Evolutionary conservation across 768 basidiomycete genomes (phyloP).

Genomic region (Mycena rosella): DNA sequence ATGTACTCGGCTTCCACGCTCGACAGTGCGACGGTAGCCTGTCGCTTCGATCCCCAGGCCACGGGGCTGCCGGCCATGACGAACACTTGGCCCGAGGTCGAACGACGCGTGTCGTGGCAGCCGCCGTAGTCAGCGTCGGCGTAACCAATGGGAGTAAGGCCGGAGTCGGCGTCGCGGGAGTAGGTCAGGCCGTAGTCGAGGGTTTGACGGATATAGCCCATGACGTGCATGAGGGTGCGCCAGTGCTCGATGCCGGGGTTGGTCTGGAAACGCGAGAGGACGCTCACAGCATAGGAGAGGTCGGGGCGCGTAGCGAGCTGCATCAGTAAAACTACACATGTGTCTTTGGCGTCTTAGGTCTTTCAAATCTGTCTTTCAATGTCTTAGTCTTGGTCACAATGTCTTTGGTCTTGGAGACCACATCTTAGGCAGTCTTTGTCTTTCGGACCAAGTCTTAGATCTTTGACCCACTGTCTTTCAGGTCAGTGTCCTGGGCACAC

Average conservation of each 20-base stretch:
- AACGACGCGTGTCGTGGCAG: constrained; percentile 37
- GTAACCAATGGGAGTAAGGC: neutral
- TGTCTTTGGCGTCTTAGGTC: no score
- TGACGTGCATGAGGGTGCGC: neutral
- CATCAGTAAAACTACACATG: no score
- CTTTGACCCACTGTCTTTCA: no score
- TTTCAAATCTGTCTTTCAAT: no score
- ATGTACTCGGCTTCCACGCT: constrained; percentile 5
- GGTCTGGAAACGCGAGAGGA: neutral
- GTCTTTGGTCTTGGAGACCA: no score
- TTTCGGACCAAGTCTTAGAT: no score
- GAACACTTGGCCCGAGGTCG: constrained; percentile 42
- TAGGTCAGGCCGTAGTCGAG: neutral
- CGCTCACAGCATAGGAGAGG: constrained; percentile 5
- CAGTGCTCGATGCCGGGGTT: constrained; percentile 11
- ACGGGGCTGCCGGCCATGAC: constrained; percentile 40
- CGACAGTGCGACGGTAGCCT: constrained; percentile 1
- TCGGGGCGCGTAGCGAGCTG: constrained; percentile 8
- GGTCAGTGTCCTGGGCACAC: no score
- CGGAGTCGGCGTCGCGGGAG: neutral
- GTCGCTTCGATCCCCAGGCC: constrained; percentile 38
- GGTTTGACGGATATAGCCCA: constrained; percentile 8
- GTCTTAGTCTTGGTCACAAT: no score
- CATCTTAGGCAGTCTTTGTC: no score
- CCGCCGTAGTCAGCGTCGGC: constrained; percentile 44